Conservation (phyloP, 2,329 filamentous ascomycete genomes). For the Fragosphaeria purpurea region DNA sequence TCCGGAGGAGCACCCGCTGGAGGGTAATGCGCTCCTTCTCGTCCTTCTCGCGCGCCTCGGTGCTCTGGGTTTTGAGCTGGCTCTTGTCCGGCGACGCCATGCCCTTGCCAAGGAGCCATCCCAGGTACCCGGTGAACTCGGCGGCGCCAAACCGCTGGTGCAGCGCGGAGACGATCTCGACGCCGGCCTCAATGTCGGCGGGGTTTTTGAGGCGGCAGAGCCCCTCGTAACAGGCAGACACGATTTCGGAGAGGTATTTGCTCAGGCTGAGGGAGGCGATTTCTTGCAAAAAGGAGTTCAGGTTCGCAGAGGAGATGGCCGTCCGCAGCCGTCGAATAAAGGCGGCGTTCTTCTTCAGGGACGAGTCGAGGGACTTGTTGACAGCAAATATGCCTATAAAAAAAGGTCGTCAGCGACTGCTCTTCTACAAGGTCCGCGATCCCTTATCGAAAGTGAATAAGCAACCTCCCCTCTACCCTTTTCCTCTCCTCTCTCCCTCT, state of each 20-base stretch:
- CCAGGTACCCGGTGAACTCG: conserved; percentile 85
- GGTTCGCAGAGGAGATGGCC: conserved; percentile 68
- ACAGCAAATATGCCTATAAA: conserved; percentile 64
- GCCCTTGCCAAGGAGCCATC: conserved; percentile 85
- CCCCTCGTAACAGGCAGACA: conserved; percentile 90
- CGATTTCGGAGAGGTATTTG: conserved; percentile 95
- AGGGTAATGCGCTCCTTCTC: conserved; percentile 86
- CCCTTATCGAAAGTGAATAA: no score
- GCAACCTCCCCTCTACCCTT: neutral
- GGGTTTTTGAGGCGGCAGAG: conserved; percentile 84
- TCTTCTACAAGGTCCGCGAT: neutral
- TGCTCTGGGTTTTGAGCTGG: conserved; percentile 63
- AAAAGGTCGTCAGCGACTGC: neutral
- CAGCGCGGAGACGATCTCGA: conserved; percentile 88
- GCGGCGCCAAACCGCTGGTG: conserved; percentile 87
- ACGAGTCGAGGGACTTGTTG: conserved; percentile 76
- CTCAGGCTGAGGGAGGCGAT: conserved; percentile 83
- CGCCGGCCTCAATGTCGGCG: conserved; percentile 82
- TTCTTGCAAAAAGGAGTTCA: conserved; percentile 78
- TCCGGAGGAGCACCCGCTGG: conserved; percentile 75
- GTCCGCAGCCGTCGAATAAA: conserved; percentile 96
- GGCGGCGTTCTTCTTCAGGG: conserved; percentile 94
- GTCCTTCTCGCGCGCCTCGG: conserved; percentile 83
- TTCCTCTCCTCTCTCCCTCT: neutral
- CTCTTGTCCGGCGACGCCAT: conserved; percentile 85